phyloP scores from a whole-genome alignment of 1,139 yeast genomes.

The Magnusiomyces fungicola region DNA sequence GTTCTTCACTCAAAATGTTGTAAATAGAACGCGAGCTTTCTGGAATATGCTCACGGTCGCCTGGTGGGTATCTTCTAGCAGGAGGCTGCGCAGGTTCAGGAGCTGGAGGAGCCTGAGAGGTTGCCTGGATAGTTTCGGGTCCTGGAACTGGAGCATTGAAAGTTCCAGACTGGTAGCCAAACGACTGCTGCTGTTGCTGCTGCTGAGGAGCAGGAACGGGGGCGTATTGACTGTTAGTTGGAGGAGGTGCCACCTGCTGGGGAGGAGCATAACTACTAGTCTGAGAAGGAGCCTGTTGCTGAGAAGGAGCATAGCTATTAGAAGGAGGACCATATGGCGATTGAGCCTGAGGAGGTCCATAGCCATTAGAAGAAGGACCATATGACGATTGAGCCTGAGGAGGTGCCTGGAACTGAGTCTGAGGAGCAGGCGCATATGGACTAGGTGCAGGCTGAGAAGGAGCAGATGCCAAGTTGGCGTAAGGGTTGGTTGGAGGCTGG shows the following conservation, averaged over 20 bases:
- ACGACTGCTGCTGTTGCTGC: conserved; percentile 14
- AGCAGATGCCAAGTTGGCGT: conserved; percentile 20
- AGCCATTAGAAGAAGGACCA: conserved; percentile 23
- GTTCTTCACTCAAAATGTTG: conserved; percentile 45
- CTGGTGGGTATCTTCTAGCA: conserved; percentile 45
- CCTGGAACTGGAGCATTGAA: not conserved
- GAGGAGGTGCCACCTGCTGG: conserved; percentile 20
- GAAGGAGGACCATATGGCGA: conserved; percentile 18
- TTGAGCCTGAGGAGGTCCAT: conserved; percentile 10
- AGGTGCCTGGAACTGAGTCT: conserved; percentile 13
- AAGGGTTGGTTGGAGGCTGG: conserved; percentile 27
- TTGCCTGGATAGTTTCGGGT: conserved; percentile 19
- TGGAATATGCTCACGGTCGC: conserved; percentile 68
- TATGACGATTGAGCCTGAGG: conserved; percentile 21
- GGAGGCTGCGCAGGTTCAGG: conserved; percentile 25
- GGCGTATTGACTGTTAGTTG: conserved; percentile 10
- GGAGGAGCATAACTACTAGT: conserved; percentile 13
- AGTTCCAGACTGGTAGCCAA: conserved; percentile 14
- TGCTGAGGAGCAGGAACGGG: conserved; percentile 14
- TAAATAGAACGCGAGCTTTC: conserved; percentile 52
- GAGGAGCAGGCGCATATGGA: conserved; percentile 18
- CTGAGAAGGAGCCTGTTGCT: conserved; percentile 10
- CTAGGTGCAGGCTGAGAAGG: conserved; percentile 21
- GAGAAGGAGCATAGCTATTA: conserved; percentile 28
- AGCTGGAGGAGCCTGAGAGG: conserved; percentile 21